Evolutionary conservation across 768 basidiomycete species (phyloP), one percentile per base, ranked within the genome.

Genomic region (Naematelia encephala): DNA sequence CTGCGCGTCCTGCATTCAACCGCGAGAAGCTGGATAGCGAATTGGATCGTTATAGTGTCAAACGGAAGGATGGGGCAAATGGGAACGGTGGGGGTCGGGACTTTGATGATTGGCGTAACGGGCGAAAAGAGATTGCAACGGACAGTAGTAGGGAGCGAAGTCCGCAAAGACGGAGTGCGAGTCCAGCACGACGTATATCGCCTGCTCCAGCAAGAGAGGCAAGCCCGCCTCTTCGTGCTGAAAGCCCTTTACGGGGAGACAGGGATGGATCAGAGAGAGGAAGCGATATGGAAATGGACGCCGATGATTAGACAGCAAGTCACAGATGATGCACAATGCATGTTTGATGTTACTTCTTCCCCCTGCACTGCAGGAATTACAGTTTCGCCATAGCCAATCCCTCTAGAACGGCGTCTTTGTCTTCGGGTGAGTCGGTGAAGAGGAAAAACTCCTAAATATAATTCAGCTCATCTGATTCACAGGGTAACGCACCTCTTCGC

Each of bases 251-350:
- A 13, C 54, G 66, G 26, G 69, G 64, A 49, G 59, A 54, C 2
- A 54, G 56, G 16, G 34, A 39, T 16, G 34, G 34, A 43, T 63
- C 59, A 4, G 70, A 66, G 14, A 45, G 34, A 16, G 65, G 51
- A 14, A 70, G 68, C 49, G 71, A 69, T 52, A 73, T 73, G 71
- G 68, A 61, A 22, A 49, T 73, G 34, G 71, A 69, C 21, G 55
- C 56, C 27, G 68, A 72, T 22, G 53, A 66, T 26, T 59, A 12
- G 43, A 51, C 47, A 4, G 22, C 21, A 27, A 19, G n/a, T 39
- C 46, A 47, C 4, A 52, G 19, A 52, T 19, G 51, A 52, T 52
- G 51, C 51, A 52, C 34, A 39, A 39, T 39, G 34, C 34, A 39
- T 50, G 48, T 50, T 10, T 50, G 8, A 12, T 5, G 27, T 5